Evolutionary conservation across 306 rosid species (phyloP).

Genomic region (Cercis canadensis): DNA sequence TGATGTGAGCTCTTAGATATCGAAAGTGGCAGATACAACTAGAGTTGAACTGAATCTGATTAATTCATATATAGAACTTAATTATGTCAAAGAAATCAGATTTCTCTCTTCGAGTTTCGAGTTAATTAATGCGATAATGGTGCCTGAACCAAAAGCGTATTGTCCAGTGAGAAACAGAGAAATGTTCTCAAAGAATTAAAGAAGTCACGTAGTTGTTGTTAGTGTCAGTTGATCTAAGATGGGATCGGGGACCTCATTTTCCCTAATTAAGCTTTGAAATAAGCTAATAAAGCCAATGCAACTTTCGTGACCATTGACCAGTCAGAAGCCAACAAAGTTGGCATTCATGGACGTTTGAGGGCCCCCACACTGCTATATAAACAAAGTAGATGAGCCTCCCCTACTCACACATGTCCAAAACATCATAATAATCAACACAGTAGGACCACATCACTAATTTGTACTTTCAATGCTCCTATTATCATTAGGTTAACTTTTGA

Average conservation of each 20-base stretch:
- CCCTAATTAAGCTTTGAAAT: too few relatives aligned
- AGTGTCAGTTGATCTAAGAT: neutral
- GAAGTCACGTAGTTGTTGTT: neutral
- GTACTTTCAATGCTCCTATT: constrained; percentile 15
- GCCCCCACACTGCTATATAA: constrained; percentile 35
- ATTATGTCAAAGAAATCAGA: constrained; percentile 16
- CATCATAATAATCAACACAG: constrained; percentile 3
- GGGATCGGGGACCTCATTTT: constrained; percentile 26
- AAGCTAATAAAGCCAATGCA: constrained; percentile 38
- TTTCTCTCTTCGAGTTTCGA: constrained; percentile 2
- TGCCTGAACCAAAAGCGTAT: neutral
- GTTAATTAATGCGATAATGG: neutral
- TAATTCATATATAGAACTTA: too few relatives aligned
- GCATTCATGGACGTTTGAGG: constrained; percentile 47
- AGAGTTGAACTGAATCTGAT: too few relatives aligned
- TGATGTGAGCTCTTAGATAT: too few relatives aligned
- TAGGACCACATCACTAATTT: constrained; percentile 15
- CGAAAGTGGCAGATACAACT: too few relatives aligned
- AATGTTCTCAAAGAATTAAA: neutral
- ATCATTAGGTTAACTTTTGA: constrained; percentile 9
- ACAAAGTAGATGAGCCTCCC: constrained; percentile 9
- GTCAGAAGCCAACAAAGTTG: constrained; percentile 45
- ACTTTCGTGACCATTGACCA: constrained; percentile 46
- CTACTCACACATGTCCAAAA: neutral
- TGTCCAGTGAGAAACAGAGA: neutral